These are phyloP conservation scores for Eudorina sp. DNA, from an alignment of 139 green algal species.

Conservation along the genomic window DNA sequence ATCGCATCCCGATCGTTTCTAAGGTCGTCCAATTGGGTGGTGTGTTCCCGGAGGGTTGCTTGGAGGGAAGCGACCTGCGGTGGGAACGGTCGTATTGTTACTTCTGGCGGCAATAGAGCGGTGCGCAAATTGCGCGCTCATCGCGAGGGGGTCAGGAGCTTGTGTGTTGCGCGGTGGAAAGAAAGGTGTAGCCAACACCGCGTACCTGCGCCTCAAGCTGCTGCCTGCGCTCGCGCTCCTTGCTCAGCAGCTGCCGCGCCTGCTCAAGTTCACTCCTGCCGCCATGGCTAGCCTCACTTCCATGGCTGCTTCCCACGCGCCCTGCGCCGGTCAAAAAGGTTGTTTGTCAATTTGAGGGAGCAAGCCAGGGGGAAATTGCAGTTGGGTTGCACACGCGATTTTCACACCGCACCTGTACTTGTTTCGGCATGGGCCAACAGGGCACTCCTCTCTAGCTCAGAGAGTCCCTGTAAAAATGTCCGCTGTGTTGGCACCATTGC, in stretches of 20 bases:
- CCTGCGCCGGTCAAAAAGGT: background rate
- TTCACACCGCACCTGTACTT: background rate
- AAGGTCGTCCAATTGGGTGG: background rate
- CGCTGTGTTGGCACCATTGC: background rate
- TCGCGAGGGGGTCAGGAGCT: no score
- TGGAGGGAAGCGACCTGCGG: conserved; percentile 25
- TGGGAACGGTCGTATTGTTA: no score
- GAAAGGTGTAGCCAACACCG: background rate
- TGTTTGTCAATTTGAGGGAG: no score
- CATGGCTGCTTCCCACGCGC: background rate
- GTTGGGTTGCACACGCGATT: no score
- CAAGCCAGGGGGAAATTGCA: no score
- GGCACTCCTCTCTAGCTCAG: background rate
- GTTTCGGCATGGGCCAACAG: conserved; percentile 5
- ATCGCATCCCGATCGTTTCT: background rate
- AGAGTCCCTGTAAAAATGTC: conserved; percentile 15
- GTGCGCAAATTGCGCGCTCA: no score
- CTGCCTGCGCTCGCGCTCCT: background rate
- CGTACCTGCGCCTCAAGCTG: conserved; percentile 31
- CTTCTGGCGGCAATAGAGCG: no score
- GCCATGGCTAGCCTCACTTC: background rate
- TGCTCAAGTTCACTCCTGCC: background rate
- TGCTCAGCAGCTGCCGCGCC: background rate
- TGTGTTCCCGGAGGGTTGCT: background rate
- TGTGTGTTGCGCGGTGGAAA: no score